phyloP scores from a whole-genome alignment of 2,329 filamentous ascomycete genomes.

The Domatiomyces globalis region DNA sequence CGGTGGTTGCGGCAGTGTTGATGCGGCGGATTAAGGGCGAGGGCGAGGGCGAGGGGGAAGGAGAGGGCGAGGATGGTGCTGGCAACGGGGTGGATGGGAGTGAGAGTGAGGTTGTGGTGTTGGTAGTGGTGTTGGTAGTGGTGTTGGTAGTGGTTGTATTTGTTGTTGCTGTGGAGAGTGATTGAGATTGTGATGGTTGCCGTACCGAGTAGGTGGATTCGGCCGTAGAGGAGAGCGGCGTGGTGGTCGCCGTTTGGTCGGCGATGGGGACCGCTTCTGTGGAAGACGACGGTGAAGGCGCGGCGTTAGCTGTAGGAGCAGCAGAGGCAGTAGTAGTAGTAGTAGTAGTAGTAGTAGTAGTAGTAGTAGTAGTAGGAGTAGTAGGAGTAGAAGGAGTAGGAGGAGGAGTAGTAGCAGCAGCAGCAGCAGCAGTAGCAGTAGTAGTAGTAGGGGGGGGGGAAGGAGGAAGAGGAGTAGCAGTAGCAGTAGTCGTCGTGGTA shows the following conservation, averaged over 20 bases:
- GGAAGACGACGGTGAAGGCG: too few species aligned
- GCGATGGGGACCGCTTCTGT: too few species aligned
- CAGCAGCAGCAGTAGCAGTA: constrained; percentile 21
- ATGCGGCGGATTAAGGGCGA: constrained; percentile 8
- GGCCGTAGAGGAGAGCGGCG: too few species aligned
- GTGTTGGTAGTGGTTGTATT: neutral
- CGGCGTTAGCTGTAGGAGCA: too few species aligned
- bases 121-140: neutral
- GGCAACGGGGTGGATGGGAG: neutral
- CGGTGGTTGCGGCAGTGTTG: neutral
- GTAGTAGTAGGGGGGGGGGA: too few species aligned
- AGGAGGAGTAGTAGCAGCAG: constrained; percentile 24
- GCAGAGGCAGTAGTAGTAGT: too few species aligned
- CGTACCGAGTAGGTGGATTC: neutral
- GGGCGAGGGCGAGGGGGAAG: constrained; percentile 23
- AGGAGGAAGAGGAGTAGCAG: too few species aligned
- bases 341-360: neutral
- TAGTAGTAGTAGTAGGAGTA: too few species aligned
- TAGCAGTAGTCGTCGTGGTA: constrained; percentile 22
- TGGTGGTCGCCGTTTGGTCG: neutral
- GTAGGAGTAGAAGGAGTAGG: too few species aligned
- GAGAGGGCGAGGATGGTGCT: neutral
- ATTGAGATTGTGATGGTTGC: neutral
- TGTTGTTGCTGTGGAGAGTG: neutral
- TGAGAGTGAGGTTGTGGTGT: neutral